These are phyloP conservation scores for Sporisorium iseilematis-ciliati DNA, from an alignment of 1,284 basidiomycete species.

Conservation along the genomic window DNA sequence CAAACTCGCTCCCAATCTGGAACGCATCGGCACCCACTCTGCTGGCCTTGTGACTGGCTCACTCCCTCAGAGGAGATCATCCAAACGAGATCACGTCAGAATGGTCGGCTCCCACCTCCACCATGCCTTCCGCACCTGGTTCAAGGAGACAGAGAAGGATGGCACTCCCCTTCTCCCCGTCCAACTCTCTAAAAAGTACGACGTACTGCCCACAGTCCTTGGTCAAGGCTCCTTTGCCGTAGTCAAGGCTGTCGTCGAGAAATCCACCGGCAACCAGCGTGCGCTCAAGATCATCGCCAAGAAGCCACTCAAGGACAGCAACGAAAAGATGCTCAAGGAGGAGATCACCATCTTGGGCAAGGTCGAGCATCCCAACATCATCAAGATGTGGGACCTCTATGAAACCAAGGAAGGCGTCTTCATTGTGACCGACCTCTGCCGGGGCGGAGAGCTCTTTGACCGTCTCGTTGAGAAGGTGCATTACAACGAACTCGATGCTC, in stretches of 20 bases:
- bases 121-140: slow-evolving; percentile 63
- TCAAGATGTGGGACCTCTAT: slow-evolving; percentile 68
- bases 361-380: slow-evolving; percentile 66
- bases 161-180: slow-evolving; percentile 61
- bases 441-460: slow-evolving; percentile 68
- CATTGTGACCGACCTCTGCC: slow-evolving; percentile 68
- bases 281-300: slow-evolving; percentile 69
- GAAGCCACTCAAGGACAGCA: slow-evolving; percentile 64
- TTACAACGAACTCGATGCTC: slow-evolving; percentile 67
- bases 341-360: slow-evolving; percentile 66
- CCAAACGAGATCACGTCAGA: slow-evolving; percentile 48
- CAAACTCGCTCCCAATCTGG: background rate
- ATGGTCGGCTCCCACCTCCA: slow-evolving; percentile 64
- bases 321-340: slow-evolving; percentile 64
- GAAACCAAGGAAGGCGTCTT: slow-evolving; percentile 69
- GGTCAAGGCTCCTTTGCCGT: slow-evolving; percentile 68
- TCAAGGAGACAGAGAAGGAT: slow-evolving; percentile 64
- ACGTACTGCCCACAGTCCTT: slow-evolving; percentile 48
- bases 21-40: slow-evolving; percentile 12
- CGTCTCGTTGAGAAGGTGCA: slow-evolving; percentile 63
- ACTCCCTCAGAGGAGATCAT: slow-evolving; percentile 23
- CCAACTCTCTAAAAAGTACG: slow-evolving; percentile 64
- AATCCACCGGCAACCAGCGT: slow-evolving; percentile 54
- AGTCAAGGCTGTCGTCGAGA: slow-evolving; percentile 58
- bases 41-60: slow-evolving; percentile 12